Percentiles rank a stretch among this genome's conserved stretches.
phyloP scores from a whole-genome alignment of 129 eudicot genomes.

The Lactuca sativa region DNA sequence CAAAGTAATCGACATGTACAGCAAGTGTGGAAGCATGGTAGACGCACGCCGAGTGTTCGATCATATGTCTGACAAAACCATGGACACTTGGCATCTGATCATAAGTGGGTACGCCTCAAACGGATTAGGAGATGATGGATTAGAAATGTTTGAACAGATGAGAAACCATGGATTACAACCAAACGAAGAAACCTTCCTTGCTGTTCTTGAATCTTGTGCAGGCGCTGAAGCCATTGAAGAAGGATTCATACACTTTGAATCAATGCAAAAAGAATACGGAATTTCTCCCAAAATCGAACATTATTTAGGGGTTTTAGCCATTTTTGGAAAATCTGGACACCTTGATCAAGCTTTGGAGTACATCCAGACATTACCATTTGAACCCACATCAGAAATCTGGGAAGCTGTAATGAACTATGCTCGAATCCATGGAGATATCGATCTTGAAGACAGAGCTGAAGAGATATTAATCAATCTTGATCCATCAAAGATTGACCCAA shows the following conservation, averaged over 20 bases:
- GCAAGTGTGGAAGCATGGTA: constrained; percentile 42
- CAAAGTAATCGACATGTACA: constrained; percentile 36
- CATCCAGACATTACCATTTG: constrained; percentile 32
- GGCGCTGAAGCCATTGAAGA: constrained; percentile 42
- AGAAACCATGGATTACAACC: constrained; percentile 28
- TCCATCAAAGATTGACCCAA: constrained; percentile 27
- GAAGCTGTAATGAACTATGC: constrained; percentile 40
- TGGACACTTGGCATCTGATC: constrained; percentile 35
- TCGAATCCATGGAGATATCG: constrained; percentile 37
- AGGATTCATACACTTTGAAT: constrained; percentile 39
- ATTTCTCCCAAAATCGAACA: constrained; percentile 30
- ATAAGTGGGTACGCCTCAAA: constrained; percentile 37
- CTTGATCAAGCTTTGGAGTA: constrained; percentile 37
- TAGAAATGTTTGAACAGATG: constrained; percentile 40
- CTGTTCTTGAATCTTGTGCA: constrained; percentile 39
- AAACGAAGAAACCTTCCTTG: constrained; percentile 32
- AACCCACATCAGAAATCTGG: constrained; percentile 32
- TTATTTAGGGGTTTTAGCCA: constrained; percentile 25
- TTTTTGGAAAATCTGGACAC: constrained; percentile 36
- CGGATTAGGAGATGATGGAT: constrained; percentile 39
- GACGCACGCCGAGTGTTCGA: constrained; percentile 39
- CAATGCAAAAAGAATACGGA: constrained; percentile 36
- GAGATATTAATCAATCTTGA: constrained; percentile 33
- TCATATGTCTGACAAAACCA: constrained; percentile 35
- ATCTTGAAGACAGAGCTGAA: constrained; percentile 38